These are phyloP conservation scores for Leccinellum albellum DNA, from an alignment of 768 basidiomycete species.

Conservation along the genomic window DNA sequence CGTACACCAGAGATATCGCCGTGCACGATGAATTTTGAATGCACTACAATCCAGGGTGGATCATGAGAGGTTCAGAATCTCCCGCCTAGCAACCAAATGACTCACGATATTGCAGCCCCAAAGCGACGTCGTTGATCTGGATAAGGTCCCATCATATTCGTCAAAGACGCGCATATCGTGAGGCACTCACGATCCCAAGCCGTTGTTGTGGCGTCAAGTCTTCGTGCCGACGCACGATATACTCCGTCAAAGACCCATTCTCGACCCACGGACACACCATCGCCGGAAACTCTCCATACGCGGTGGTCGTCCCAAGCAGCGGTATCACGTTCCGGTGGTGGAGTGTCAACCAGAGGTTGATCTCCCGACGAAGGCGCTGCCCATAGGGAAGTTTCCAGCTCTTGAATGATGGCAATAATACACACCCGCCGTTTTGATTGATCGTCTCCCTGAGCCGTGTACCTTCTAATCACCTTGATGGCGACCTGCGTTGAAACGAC, in stretches of 20 bases:
- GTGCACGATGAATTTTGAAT: conserved; percentile 20
- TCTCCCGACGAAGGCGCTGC: conserved; percentile 27
- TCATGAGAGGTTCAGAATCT: background rate
- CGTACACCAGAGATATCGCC: conserved; percentile 31
- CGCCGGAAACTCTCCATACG: conserved; percentile 29
- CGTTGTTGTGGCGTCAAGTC: conserved; percentile 11
- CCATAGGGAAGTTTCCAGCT: background rate
- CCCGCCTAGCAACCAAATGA: background rate
- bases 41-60: conserved; percentile 9
- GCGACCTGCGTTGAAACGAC: background rate
- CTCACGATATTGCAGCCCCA: conserved; percentile 27
- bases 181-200: conserved; percentile 14
- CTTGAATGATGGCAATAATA: background rate
- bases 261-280: conserved; percentile 35
- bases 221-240: conserved; percentile 14
- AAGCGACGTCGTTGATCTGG: conserved; percentile 26
- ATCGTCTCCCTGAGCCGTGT: conserved; percentile 12
- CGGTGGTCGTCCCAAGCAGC: conserved; percentile 24
- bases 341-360: conserved; percentile 29
- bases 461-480: conserved; percentile 24
- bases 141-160: background rate
- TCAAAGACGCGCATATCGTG: background rate
- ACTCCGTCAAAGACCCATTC: conserved; percentile 24
- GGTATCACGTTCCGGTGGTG: conserved; percentile 30
- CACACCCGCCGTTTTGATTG: conserved; percentile 15